Evolutionary conservation across 805 yeast species (phyloP).

Genomic region (Saccharomyces kudriavzevii): DNA sequence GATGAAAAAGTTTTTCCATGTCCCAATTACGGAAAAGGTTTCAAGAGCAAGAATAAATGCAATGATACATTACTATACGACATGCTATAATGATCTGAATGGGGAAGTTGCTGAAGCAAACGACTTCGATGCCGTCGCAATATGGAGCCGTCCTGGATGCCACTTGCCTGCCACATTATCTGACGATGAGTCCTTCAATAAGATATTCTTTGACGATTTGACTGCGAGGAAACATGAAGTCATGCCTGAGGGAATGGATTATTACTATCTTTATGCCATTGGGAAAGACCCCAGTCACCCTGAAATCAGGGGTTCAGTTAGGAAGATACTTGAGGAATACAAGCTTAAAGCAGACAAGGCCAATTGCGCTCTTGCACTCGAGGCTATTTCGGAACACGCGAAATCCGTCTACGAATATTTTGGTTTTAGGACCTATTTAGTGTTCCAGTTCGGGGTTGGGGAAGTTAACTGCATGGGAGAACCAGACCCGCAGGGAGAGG

Average conservation of each 20-base stretch:
- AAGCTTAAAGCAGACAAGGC: slow-evolving; percentile 25
- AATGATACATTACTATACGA: slow-evolving; percentile 18
- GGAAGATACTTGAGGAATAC: slow-evolving; percentile 25
- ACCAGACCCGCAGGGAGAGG: slow-evolving; percentile 25
- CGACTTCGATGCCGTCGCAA: slow-evolving; percentile 29
- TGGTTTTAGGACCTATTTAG: slow-evolving; percentile 26
- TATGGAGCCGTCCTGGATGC: slow-evolving; percentile 24
- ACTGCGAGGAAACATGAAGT: slow-evolving; percentile 15
- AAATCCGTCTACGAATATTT: slow-evolving; percentile 30
- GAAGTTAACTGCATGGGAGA: slow-evolving; percentile 26
- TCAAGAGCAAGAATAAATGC: slow-evolving; percentile 22
- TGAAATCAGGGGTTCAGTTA: slow-evolving; percentile 26
- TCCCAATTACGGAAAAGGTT: slow-evolving; percentile 17
- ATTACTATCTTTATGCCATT: slow-evolving; percentile 28
- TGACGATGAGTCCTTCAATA: slow-evolving; percentile 24
- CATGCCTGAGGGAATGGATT: slow-evolving; percentile 22
- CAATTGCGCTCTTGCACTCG: slow-evolving; percentile 28
- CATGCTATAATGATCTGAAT: slow-evolving; percentile 24
- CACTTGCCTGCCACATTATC: slow-evolving; percentile 21
- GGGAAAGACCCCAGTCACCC: slow-evolving; percentile 28
- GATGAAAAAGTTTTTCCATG: slow-evolving; percentile 25
- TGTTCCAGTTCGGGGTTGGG: slow-evolving; percentile 26
- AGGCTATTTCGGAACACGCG: slow-evolving; percentile 29
- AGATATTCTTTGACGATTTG: slow-evolving; percentile 22
- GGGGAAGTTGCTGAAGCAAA: slow-evolving; percentile 29